Evolutionary conservation across 23 red algal genomes (phyloP).

Genomic region (Agarophyton chilense): DNA sequence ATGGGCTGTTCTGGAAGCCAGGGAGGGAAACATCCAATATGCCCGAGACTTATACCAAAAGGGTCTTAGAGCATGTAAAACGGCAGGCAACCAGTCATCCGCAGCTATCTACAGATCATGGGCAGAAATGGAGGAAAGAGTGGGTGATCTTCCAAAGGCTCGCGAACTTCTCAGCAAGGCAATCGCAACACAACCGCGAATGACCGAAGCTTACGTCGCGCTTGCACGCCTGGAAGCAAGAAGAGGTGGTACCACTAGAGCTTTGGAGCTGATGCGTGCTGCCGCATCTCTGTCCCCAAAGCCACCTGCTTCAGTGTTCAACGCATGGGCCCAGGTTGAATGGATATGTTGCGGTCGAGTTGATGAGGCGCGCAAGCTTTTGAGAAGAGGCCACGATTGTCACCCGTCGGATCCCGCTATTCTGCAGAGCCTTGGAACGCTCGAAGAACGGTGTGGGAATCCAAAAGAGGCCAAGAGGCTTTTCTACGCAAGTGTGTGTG

Average conservation of each 20-base stretch:
- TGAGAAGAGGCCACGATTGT: slow-evolving; percentile 53
- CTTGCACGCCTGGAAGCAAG: slow-evolving; percentile 78
- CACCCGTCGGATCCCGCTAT: slow-evolving; percentile 67
- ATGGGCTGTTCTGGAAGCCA: slow-evolving; percentile 89
- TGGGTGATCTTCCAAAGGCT: slow-evolving; percentile 75
- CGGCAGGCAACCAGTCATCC: slow-evolving; percentile 12
- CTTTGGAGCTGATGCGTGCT: slow-evolving; percentile 62
- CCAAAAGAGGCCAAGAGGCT: slow-evolving; percentile 62
- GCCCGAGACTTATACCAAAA: slow-evolving; percentile 82
- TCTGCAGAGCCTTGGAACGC: slow-evolving; percentile 77
- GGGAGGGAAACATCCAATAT: slow-evolving; percentile 67
- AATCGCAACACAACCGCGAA: slow-evolving; percentile 47
- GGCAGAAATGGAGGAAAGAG: slow-evolving; percentile 88
- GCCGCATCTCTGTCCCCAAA: slow-evolving; percentile 51
- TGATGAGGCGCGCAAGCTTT: slow-evolving; percentile 62
- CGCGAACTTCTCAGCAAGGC: slow-evolving; percentile 79
- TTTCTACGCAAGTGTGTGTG: slow-evolving; percentile 67
- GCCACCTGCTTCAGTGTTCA: slow-evolving; percentile 68
- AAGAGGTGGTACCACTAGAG: slow-evolving; percentile 53
- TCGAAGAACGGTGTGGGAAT: slow-evolving; percentile 73
- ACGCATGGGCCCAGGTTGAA: slow-evolving; percentile 90
- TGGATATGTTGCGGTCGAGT: slow-evolving; percentile 47
- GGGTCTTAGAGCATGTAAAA: slow-evolving; percentile 44
- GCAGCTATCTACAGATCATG: slow-evolving; percentile 65
- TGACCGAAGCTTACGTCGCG: slow-evolving; percentile 67